Base-by-base conservation (phyloP, 148 eudicot genomes). In the Limonium bicolor region DNA sequence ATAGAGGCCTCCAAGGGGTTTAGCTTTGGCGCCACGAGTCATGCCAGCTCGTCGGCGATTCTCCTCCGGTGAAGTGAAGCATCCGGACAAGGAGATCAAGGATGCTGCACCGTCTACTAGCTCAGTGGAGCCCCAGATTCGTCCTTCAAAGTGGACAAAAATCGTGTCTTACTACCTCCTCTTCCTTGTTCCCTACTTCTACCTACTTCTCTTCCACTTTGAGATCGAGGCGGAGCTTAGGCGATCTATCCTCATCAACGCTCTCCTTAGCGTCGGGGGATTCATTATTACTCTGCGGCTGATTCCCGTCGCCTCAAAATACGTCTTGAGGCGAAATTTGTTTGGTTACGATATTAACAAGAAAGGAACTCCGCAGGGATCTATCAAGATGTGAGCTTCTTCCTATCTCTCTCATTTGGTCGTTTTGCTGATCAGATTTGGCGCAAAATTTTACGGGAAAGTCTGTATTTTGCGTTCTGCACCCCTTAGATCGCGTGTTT, bases 281-380 rank as follows among this genome's bases (percentile, higher is more conserved):
- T 90, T 84, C 36, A 21, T 80, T 1, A 4, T 77, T 1, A 72
- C 93, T 10, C 41, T 77, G 0, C 58, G 34, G 5, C 8, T 88
- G 71, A 88, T 88, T 26, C 97, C 95, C 0, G 84, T 88, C 22
- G 93, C 95, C 25, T 74, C 95, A n/a, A 71, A 71, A 27, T 84
- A 84, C 45, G 86, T 88, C 1, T 45, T 60, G 56, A 69, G 93
- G 29, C 70, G 93, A 7, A 84, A 77, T 62, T 62, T 90, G 76
- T 90, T 77, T 66, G 97, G 97, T 10, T 75, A 44, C 40, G 95
- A 90, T 61, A 78, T 90, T 36, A 90, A 90, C 33, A 84, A 90
- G 76, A 75, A 67, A 41, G 95, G 95, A 4, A 88, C 97, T 11
- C 82, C 93, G 37, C 74, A 65, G 38, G 97, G 97, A 2, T 46